Base-by-base conservation (phyloP, 805 yeast genomes). In the Sugiyamaella marilandica region DNA sequence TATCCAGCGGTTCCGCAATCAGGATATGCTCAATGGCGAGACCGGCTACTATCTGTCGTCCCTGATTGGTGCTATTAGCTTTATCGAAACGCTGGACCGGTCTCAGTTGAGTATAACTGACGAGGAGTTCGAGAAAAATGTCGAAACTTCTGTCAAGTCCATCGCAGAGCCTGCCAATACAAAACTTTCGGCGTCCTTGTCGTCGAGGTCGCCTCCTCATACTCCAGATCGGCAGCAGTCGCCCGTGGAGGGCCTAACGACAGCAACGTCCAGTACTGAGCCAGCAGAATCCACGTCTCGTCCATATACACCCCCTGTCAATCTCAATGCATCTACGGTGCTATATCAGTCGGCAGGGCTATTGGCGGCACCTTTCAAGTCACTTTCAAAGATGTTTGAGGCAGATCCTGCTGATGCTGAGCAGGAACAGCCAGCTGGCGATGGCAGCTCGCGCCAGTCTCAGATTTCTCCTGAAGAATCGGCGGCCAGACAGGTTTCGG, bases 31-130 rank as follows among this genome's bases (percentile, higher is more conserved):
- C 45, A 76, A 77, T 41, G 97, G 99, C 8, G 99, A 94, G 66
- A 84, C 92, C 0, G 86, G 94, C 41, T 94, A 94, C 68, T 94
- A 94, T 64, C 72, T 94, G 51, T 87, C 95, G 29, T 87, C 96
- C n/a, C 69, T 92, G 26, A 88, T 86, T 62, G 95, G 95, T 1
- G 97, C 97, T 1, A 80, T 90, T 10, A 81, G 84, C 55, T 94
- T 89, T 64, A 79, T 94, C 9, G 80, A 82, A 52, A 78, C 81
- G 10, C 66, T 94, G 43, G 79, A 75, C 33, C 67, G 70, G 34
- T 76, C 79, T 1, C 77, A 82, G 24, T 71, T 90, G 45, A 83
- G 90, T 1, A 79, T 88, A 2, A 64, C 72, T 1, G 78, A 81
- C 51, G 80, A 78, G 39, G 89, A 84, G 58, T 84, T 73, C 59